Evolutionary conservation across 768 basidiomycete species (phyloP), one percentile per base, ranked within the genome.

Genomic region (Mycena metata): DNA sequence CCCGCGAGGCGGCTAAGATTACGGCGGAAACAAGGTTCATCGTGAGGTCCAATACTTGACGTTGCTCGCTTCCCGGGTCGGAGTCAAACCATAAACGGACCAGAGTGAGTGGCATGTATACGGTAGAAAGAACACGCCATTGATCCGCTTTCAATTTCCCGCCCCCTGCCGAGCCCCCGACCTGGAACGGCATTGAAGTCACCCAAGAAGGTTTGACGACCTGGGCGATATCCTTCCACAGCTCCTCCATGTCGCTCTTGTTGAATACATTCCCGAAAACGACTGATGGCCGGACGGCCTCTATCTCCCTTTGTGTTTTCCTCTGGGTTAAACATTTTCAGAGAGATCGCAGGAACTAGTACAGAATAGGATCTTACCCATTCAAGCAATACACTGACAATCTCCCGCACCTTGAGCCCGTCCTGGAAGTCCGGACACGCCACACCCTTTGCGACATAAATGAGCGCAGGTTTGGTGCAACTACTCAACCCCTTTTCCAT

Each of bases 121-220:
- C 60, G 1, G 76, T 72, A n/a, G 75, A 74, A 1, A 75, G 24
- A 1, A 66, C 61, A 15, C 74, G 58, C 79, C 79, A 81, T 43
- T 82, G 74, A 60, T 79, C 77, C 5, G 79, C 80, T 35, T 76
- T 79, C 2, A 81, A 69, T 51, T 79, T 82, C 1, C 80, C 75
- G 21, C 42, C 49, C 1, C 36, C 39, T n/a, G 55, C 33, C 21
- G 50, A 42, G 6, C 67, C 61, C 3, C 64, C 65, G 21, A 64
- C 17, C 9, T 67, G 42, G 33, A 41, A 9, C 2, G 72, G 66
- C 7, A 64, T 56, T 12, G 51, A 42, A 2, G 69, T 61, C 49
- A 67, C 46, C 65, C 65, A 71, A 0, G 65, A 67, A 11, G 66
- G 69, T 33, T 57, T 60, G 10, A 67, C 35, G 10, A 62, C 54